Evolutionary conservation across 1,139 yeast species (phyloP), one percentile per base, ranked within the genome.

Genomic region (Meyerozyma smithsonii): DNA sequence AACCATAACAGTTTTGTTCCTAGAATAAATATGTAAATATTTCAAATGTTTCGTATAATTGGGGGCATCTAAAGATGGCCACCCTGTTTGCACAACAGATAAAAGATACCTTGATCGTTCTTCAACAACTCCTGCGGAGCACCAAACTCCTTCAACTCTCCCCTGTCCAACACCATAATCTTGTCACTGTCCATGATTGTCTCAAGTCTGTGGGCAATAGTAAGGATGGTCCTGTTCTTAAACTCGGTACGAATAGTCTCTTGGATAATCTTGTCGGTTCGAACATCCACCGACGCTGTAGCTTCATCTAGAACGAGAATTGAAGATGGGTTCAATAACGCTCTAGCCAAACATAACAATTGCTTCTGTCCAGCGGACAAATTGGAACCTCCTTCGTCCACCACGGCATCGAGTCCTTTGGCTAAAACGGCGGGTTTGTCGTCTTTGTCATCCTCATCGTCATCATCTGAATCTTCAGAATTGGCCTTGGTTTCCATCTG

Each of bases 291-390:
- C 3, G 69, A 61, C 10, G 69, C 68, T 4, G 69, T 64, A 7
- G 69, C 69, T 44, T 64, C 70, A 45, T 64, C 69, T 35, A 65
- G 51, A 32, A 66, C 58, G 37, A 66, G 55, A 17, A 66, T 57
- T 35, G 55, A 61, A 0, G 67, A 58, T 21, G 58, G 55, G 36
- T 62, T 63, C 37, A 63, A 54, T 32, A 66, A 55, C 0, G 69
- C 66, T 46, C 72, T 52, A 1, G 69, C 69, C 32, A 66, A 56
- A 44, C 67, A 62, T 52, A 66, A 51, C 34, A 66, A 55, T 50
- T 66, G 72, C 41, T 57, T 56, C 43, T 66, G 71, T 3, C 71
- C 71, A 18, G 60, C 53, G 2, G 71, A 65, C 38, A 66, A 58
- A 44, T 66, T 66, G 3, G 62, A 48, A 4, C 72, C 71, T 28